Evolutionary conservation across 2,329 filamentous ascomycete genomes (phyloP), one percentile per base, ranked within the genome.

Genomic region (Torrubiella hemipterigena): DNA sequence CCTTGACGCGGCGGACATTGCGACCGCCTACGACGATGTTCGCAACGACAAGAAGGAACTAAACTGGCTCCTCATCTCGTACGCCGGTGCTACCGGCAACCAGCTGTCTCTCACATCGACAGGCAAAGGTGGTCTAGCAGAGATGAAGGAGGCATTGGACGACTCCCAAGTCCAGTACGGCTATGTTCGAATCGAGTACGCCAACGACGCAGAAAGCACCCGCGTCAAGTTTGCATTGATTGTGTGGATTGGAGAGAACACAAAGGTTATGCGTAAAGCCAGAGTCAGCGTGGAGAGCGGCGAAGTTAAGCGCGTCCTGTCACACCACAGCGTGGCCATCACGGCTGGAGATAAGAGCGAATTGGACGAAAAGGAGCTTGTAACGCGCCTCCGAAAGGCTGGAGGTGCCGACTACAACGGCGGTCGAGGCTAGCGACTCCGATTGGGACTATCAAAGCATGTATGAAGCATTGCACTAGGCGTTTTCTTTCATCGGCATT

Each of bases 331-430:
- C 50, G 68, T 80, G 37, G 65, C 73, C 46, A 63, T 81, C 30
- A 73, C 78, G 45, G 72, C 74, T 3, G 58, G 62, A 37, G 72
- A 78, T 43, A 63, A 58, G 52, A 54, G 55, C 17, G 77, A 82
- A 46, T 51, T 82, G 33, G 66, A 70, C 13, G 71, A 76, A 54
- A 56, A 59, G 39, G 73, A 77, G 14, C 65, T 82, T 31, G 71
- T 80, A 12, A 51, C 63, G 37, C 57, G 67, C 46, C 53, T 81
- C 54, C 59, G 77, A 51, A 77, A 71, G 58, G 75, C 70, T 4
- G 77, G 77, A 33, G 77, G 77, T 19, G 77, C 77, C 12, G 77
- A 81, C 53, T 82, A 81, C 63, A 77, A 81, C 46, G 74, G 76
- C 7, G 76, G 70, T 9, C 55, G 73, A 39, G 73, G 70, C 7